Evolutionary conservation across 768 basidiomycete species (phyloP).

Genomic region (Leccinum longicurvipes): DNA sequence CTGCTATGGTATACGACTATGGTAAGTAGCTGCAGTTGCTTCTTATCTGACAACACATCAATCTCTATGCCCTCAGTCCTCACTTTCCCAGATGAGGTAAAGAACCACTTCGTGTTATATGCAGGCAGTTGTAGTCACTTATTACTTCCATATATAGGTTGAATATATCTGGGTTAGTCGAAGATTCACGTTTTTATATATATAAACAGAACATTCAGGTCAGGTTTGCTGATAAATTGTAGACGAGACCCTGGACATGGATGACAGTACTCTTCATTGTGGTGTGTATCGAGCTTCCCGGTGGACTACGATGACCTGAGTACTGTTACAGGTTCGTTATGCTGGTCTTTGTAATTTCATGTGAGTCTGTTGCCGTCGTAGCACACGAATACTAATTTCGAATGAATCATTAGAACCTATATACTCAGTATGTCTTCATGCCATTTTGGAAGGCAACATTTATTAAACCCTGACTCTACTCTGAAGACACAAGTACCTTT

Average conservation of each 20-base stretch:
- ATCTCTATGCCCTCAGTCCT: not conserved
- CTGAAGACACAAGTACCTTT: conserved; percentile 5
- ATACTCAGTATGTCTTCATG: not conserved
- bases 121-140: not conserved
- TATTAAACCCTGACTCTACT: not conserved
- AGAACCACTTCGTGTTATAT: not conserved
- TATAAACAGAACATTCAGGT: not conserved
- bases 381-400: not conserved
- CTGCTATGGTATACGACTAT: not conserved
- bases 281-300: not conserved
- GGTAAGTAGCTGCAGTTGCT: not conserved
- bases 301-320: not conserved
- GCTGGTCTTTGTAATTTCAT: not conserved
- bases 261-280: conserved; percentile 8
- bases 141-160: not conserved
- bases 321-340: conserved; percentile 9
- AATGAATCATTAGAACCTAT: not conserved
- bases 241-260: conserved; percentile 8
- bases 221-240: not conserved
- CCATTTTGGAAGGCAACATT: not conserved
- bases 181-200: not conserved
- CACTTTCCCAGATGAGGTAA: not conserved
- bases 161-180: not conserved
- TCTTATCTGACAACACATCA: not conserved
- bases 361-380: not conserved